Conservation (phyloP, 73 alveolate species). For the Strombidium stylifer region DNA sequence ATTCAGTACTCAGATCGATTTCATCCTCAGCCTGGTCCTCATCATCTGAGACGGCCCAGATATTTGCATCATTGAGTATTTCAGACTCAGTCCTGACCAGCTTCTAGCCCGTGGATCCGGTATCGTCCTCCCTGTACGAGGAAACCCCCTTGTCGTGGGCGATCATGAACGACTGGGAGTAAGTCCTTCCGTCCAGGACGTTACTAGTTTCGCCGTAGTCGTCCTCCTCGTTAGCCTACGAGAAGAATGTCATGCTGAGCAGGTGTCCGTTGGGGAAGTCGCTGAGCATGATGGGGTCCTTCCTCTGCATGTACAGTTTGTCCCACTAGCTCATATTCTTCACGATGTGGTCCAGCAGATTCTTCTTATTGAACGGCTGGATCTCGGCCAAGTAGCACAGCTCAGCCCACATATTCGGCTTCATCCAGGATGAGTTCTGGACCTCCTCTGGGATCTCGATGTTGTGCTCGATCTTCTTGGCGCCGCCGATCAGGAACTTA, state of each 20-base stretch:
- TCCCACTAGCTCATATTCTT: neutral
- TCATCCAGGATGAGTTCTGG: conserved; percentile 1
- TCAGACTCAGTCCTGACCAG: too few species aligned
- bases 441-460: neutral
- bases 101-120: too few species aligned
- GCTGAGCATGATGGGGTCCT: neutral
- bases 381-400: neutral
- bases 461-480: neutral
- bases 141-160: neutral
- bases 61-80: too few species aligned
- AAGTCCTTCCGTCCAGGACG: neutral
- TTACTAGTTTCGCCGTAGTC: too few species aligned
- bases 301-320: neutral
- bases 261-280: neutral
- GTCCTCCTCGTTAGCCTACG: neutral
- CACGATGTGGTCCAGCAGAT: neutral
- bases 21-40: conserved; percentile 7
- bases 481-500: conserved; percentile 26
- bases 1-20: neutral
- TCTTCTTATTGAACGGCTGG: conserved; percentile 6
- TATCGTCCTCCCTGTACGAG: too few species aligned
- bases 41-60: too few species aligned
- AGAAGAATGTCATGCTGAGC: neutral
- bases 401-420: conserved; percentile 7
- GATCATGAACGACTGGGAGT: neutral